These are phyloP conservation scores for Pythium sukuiense DNA, from an alignment of 352 stramenopile genomes.

Conservation along the genomic window DNA sequence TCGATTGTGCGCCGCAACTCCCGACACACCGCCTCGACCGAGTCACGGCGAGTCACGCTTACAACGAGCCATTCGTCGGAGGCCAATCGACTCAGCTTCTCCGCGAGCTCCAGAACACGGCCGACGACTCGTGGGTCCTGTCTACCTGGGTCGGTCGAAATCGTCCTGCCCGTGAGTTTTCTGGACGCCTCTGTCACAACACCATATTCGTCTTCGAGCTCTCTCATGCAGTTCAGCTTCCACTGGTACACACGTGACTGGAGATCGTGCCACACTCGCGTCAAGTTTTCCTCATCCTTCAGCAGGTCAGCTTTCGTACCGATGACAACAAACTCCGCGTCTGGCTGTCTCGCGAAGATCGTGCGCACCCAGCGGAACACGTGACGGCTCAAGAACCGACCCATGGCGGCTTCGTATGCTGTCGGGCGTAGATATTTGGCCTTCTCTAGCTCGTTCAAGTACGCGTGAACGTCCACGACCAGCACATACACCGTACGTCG, in stretches of 20 bases:
- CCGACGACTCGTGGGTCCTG: not conserved
- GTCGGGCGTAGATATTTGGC: not conserved
- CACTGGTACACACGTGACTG: not conserved
- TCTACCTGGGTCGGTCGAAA: not conserved
- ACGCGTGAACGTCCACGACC: not conserved
- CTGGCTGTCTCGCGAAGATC: not conserved
- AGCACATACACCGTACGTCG: not conserved
- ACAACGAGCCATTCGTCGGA: not conserved
- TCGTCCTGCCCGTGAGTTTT: not conserved
- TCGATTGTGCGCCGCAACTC: not conserved
- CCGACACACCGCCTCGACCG: not conserved
- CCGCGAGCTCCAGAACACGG: not conserved
- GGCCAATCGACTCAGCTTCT: not conserved
- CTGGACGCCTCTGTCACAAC: not conserved
- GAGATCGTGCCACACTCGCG: not conserved
- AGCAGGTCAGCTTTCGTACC: conserved; percentile 10
- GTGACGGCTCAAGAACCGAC: not conserved
- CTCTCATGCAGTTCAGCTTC: not conserved
- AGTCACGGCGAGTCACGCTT: not conserved
- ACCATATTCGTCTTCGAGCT: not conserved
- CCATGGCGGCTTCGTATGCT: not conserved
- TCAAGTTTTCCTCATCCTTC: not conserved
- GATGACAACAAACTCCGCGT: not conserved
- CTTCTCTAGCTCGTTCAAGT: not conserved
- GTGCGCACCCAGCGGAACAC: not conserved